Conservation (phyloP, 73 alveolate species). For the Stentor coeruleus region DNA sequence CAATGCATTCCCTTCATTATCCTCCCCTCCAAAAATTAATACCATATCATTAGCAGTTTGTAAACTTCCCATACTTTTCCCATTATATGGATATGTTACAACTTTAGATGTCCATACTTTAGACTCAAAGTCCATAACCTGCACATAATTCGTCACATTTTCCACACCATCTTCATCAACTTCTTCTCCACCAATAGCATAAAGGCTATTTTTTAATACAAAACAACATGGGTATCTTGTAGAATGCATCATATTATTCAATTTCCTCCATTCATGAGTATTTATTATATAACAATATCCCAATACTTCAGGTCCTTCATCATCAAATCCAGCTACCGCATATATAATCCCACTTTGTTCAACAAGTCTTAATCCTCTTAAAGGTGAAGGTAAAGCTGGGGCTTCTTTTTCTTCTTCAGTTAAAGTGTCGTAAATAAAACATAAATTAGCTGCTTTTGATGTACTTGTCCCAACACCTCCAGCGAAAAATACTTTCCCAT, state of each 20-base stretch:
- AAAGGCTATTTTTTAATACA: neutral
- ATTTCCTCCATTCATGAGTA: neutral
- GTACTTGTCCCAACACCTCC: neutral
- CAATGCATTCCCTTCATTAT: neutral
- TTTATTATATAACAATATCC: neutral
- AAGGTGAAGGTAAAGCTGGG: neutral
- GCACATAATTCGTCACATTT: neutral
- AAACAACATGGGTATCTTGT: neutral
- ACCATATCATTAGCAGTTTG: neutral
- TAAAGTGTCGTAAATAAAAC: neutral
- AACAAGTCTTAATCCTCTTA: neutral
- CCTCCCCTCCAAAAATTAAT: neutral
- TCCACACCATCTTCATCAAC: neutral
- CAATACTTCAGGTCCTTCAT: neutral
- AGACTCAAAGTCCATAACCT: neutral
- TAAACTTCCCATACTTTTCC: neutral
- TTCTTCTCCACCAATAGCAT: neutral
- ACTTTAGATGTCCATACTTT: neutral
- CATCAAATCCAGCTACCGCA: neutral
- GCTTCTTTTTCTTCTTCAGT: neutral
- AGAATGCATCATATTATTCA: neutral
- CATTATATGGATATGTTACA: neutral
- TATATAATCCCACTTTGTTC: neutral
- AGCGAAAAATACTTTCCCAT: neutral
- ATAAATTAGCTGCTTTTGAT: neutral